These are phyloP conservation scores for Ganoderma lingzhi DNA, from an alignment of 1,284 basidiomycete species.

Conservation along the genomic window DNA sequence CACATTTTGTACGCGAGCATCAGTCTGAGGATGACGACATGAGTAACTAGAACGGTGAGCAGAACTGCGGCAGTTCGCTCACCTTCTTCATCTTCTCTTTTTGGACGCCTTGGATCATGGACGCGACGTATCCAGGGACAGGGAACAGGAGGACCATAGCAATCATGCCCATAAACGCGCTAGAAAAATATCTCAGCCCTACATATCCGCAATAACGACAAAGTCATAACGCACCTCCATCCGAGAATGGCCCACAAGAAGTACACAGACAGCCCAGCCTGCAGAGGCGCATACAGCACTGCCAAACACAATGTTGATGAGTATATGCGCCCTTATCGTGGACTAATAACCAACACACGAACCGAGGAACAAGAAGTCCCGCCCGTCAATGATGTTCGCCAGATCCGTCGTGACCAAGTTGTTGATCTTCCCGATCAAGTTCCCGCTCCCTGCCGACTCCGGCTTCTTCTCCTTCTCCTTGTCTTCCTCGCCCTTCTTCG, in stretches of 20 bases:
- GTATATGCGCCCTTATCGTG: constrained; percentile 5
- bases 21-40: constrained; percentile 42
- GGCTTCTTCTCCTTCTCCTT: constrained; percentile 21
- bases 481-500: constrained; percentile 36
- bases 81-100: constrained; percentile 43
- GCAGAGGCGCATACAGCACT: constrained; percentile 44
- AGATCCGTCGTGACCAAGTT: constrained; percentile 49
- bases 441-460: constrained; percentile 37
- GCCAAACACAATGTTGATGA: constrained; percentile 15
- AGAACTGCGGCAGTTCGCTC: not conserved
- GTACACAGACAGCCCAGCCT: constrained; percentile 47
- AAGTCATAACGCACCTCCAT: constrained; percentile 46
- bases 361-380: constrained; percentile 44
- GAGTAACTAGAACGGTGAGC: not conserved
- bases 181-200: not conserved
- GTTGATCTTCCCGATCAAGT: constrained; percentile 58
- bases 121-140: constrained; percentile 50
- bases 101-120: constrained; percentile 34
- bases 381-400: constrained; percentile 43
- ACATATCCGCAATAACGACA: too few species aligned
- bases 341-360: constrained; percentile 5
- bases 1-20: constrained; percentile 55
- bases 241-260: constrained; percentile 57
- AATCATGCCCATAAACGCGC: constrained; percentile 58
- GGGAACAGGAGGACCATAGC: constrained; percentile 61